Conservation (phyloP, 2,329 filamentous ascomycete species). For the Penicillium griseofulvum region DNA sequence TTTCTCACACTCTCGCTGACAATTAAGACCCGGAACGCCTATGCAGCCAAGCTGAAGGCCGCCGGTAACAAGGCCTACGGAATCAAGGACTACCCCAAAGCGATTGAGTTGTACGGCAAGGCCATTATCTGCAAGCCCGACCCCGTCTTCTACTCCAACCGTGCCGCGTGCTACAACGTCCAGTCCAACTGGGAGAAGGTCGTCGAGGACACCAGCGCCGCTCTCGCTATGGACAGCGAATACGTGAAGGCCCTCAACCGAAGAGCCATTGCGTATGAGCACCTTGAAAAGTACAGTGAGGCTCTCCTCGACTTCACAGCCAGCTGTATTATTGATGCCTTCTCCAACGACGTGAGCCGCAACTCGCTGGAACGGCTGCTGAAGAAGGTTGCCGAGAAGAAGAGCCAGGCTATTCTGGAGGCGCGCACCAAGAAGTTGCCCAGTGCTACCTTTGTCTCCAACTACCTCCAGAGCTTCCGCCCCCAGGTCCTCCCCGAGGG, state of each 20-base stretch:
- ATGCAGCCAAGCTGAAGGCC: constrained; percentile 87
- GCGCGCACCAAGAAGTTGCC: constrained; percentile 82
- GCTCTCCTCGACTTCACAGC: constrained; percentile 96
- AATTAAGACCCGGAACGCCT: constrained; percentile 72
- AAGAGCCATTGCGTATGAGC: constrained; percentile 93
- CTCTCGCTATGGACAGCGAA: constrained; percentile 87
- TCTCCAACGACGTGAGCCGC: constrained; percentile 86
- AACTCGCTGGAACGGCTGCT: constrained; percentile 87
- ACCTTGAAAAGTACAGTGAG: constrained; percentile 85
- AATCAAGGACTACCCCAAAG: constrained; percentile 86
- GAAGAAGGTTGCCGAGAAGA: constrained; percentile 94
- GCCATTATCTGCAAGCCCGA: constrained; percentile 96
- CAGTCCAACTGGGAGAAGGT: constrained; percentile 92
- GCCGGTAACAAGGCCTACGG: constrained; percentile 96
- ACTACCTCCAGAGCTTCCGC: constrained; percentile 98
- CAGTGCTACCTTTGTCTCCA: constrained; percentile 93
- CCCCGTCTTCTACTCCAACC: constrained; percentile 98
- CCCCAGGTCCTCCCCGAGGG: constrained; percentile 74
- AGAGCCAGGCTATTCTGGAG: constrained; percentile 83
- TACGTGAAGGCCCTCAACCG: constrained; percentile 98
- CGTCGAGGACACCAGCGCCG: constrained; percentile 93
- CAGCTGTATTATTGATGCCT: constrained; percentile 97
- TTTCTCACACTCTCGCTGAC: constrained; percentile 9
- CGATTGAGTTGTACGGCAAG: constrained; percentile 92
- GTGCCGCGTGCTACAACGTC: constrained; percentile 95